Base-by-base conservation (phyloP, 345 rosid genomes). In the Eucalyptus sp. region DNA sequence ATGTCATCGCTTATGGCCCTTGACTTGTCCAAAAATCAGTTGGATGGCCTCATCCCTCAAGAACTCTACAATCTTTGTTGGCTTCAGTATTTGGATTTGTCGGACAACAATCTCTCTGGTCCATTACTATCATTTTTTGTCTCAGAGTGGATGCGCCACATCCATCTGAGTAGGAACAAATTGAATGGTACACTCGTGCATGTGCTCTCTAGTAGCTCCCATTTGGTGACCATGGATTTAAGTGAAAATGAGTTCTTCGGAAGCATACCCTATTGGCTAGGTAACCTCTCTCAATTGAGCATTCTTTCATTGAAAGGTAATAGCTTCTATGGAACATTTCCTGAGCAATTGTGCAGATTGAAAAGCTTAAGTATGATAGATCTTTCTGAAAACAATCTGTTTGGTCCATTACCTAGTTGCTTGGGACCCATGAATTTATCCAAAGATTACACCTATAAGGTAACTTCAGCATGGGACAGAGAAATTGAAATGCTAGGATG, bases 141-240 rank as follows among this genome's bases (percentile, higher is more conserved):
- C 7, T 1, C 15, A 60, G 31, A 0, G 0, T 0, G 0, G 4
- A 0, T 11, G n/a, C 0, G 2, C 0, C 66, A 60, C 15, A 12
- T 60, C 31, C 66, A 60, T 10, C 15, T 12, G 7, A 10, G 0
- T 60, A 0, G 66, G 66, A 60, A 60, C 66, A 60, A 60, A 60
- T 3, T 60, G 7, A 60, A 60, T 60, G 66, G 66, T 60, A 25
- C 66, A 3, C n/a, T 60, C 7, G 0, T 1, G 31, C 31, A 60
- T 27, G 31, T 0, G 4, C 66, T 0, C 66, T 25, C 66, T 11
- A 60, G 11, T 0, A 11, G 4, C n/a, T 60, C 31, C 31, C 2
- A 0, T 5, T 27, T 27, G 66, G 4, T 60, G 15, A 60, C 31
- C 7, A 5, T 60, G 66, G 66, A 60, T 10, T 2, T 60, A 0